Conservation (phyloP, 768 basidiomycete species). For the Russula griseocarnosa region DNA sequence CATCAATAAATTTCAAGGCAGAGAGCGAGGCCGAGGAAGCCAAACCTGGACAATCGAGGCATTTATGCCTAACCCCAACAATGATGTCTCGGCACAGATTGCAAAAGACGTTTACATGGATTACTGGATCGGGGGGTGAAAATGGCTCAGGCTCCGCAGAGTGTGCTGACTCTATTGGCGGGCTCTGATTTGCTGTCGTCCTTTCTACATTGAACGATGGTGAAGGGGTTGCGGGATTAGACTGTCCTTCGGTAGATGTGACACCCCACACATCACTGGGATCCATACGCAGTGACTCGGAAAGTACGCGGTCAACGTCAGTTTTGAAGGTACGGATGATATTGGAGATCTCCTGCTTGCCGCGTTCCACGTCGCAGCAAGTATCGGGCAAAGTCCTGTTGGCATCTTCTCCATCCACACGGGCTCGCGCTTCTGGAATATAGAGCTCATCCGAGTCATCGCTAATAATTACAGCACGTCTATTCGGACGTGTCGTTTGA, state of each 20-base stretch:
- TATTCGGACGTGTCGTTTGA: neutral
- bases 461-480: neutral
- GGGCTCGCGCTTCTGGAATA: neutral
- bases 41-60: slow-evolving; percentile 68
- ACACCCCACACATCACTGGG: slow-evolving; percentile 19
- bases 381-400: slow-evolving; percentile 17
- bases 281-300: slow-evolving; percentile 37
- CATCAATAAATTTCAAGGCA: slow-evolving; percentile 5
- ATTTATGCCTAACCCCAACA: slow-evolving; percentile 72
- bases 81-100: slow-evolving; percentile 58
- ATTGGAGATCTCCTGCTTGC: slow-evolving; percentile 47
- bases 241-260: neutral
- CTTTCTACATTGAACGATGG: slow-evolving; percentile 1
- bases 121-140: slow-evolving; percentile 22
- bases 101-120: slow-evolving; percentile 61
- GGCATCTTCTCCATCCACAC: neutral
- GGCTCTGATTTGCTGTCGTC: neutral
- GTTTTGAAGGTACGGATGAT: slow-evolving; percentile 51
- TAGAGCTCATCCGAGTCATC: slow-evolving; percentile 13
- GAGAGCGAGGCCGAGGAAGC: neutral
- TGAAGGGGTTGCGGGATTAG: neutral
- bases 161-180: neutral
- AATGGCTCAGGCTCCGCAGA: neutral
- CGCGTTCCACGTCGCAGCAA: slow-evolving; percentile 47
- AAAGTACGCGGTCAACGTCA: slow-evolving; percentile 49